These are phyloP conservation scores for Oryza glumipatula DNA, from an alignment of 176 grass and related monocot genomes.

Conservation along the genomic window DNA sequence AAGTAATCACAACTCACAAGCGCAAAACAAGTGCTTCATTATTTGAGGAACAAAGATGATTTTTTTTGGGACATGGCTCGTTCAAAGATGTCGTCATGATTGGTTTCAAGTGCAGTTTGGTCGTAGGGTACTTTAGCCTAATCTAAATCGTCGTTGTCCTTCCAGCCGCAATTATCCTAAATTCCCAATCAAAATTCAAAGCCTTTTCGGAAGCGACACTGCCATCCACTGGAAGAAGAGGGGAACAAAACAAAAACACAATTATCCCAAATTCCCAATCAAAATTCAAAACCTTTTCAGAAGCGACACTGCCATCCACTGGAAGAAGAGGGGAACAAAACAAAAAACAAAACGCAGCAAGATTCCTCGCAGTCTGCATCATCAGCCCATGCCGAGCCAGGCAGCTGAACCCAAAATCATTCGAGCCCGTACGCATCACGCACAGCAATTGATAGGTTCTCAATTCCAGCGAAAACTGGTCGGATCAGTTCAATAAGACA, in stretches of 20 bases:
- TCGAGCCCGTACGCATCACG: neutral
- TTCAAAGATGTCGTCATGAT: no score
- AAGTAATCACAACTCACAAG: no score
- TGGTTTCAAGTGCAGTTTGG: no score
- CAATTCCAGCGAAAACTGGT: no score
- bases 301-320: neutral
- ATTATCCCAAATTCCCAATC: neutral
- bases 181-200: neutral
- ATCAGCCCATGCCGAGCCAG: neutral
- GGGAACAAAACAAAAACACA: neutral
- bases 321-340: no score
- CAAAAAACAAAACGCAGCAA: neutral
- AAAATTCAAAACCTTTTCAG: neutral
- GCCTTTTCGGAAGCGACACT: neutral
- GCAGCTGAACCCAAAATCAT: neutral
- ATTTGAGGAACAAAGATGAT: no score
- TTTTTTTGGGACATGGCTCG: no score
- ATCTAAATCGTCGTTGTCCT: neutral
- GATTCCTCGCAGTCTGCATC: neutral
- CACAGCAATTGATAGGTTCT: neutral
- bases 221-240: no score
- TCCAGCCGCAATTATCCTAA: neutral
- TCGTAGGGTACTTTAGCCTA: no score
- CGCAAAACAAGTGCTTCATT: no score
- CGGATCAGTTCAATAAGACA: no score